Base-by-base conservation (phyloP, 2,329 filamentous ascomycete species). In the Ophiocordyceps camponoti-rufipedis region DNA sequence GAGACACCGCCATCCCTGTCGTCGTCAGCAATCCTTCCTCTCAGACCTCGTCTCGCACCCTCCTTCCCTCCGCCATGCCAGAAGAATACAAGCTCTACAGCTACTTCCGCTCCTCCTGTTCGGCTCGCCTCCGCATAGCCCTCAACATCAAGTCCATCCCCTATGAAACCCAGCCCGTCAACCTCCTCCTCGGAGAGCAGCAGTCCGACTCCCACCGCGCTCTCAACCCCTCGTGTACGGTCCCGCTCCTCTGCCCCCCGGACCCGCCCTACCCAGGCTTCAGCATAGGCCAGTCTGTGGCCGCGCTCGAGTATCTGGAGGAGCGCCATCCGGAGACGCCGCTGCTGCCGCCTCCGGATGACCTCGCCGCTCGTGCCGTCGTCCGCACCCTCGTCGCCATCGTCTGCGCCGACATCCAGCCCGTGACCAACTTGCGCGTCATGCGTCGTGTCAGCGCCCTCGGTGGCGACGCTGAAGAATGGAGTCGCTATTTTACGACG, bases 51-150 rank as follows among this genome's bases (percentile, higher is more conserved):
- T 23, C 23, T 10, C 29, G 4, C 29, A 31, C 29, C 29, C 29
- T 10, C 28, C 28, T 29, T 29, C 28, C 10, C 10, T 31, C 12
- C 29, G 29, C 7, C 29, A 31, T 31, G 29, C 29, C 29, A 9
- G 4, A 31, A 9, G 52, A 58, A 32, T 66, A 61, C 53, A 63
- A 58, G 1, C 68, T 80, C 10, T 69, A 80, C 62, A 71, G 67
- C 48, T 80, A 78, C 61, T 78, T 72, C 59, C 67, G 73, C 49
- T 80, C 76, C 43, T 78, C 74, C 14, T 80, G 75, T 60, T 72
- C 74, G 1, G 74, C 70, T 1, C 71, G 77, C 12, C 61, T 81
- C 5, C 74, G 74, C 42, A 79, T 80, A 48, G 72, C 74, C 11
- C 62, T 78, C 1, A 61, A 72, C 46, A 61, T 75, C 44, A 80